Base-by-base conservation (phyloP, 768 basidiomycete species). In the Rickenella mellea region DNA sequence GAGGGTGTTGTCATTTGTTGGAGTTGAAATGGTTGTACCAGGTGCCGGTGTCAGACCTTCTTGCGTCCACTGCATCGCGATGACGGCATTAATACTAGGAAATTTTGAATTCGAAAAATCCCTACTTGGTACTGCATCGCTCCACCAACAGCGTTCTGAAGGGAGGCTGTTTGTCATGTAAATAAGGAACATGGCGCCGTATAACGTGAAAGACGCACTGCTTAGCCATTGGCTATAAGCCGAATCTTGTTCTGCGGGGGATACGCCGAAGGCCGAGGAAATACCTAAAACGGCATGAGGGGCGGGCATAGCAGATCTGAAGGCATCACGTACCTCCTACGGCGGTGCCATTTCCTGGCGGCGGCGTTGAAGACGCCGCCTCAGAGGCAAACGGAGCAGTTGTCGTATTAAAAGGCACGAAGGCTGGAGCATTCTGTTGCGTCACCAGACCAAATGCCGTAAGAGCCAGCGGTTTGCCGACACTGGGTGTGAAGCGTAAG, bases 381-480 rank as follows among this genome's bases (percentile, higher is more conserved):
- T 66, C 60, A 24, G 63, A 26, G 21, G 59, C 66, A 46, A 66
- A 69, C 60, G 14, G 70, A 55, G 44, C 61, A 45, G 42, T 59
- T 39, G 71, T 65, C 27, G 58, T 56, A 51, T 83, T 78, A 64
- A 83, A 83, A 1, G 80, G 78, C 5, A 78, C 74, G 43, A 78
- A 84, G 48, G 57, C 54, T 14, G 68, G 61, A 0, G 70, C 55
- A 57, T 75, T 79, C 27, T 53, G 42, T 46, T 74, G 68, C 0
- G 79, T 77, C 17, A 83, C 76, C 35, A 83, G 61, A 63, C 82
- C 81, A 40, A 83, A 78, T 1, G 63, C 73, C 26, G 67, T 71
- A 26, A 80, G 54, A 3, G 65, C 49, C 8, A 69, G 53, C 3
- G 81, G 81, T 50, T 82, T 83, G 20, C 67, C 64, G 24, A 69